These are phyloP conservation scores for Acacia melanoxylon DNA, from an alignment of 306 rosid genomes.

Conservation along the genomic window DNA sequence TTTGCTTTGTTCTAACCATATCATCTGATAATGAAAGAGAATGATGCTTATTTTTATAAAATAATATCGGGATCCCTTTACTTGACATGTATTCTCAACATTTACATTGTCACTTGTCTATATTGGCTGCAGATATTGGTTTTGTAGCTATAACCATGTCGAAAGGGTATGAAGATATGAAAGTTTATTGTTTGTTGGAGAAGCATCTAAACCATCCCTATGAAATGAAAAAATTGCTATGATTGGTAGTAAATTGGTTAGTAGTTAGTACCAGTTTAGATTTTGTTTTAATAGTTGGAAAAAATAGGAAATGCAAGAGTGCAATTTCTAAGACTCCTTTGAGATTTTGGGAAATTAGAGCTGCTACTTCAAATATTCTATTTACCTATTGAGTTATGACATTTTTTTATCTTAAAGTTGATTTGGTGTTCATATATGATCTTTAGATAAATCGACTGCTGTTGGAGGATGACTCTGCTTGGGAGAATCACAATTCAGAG, in stretches of 20 bases:
- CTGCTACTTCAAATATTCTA: constrained; percentile 21
- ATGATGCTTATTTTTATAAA: constrained; percentile 23
- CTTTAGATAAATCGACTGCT: constrained; percentile 84
- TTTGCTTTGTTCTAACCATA: constrained; percentile 7
- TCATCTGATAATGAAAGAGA: constrained; percentile 18
- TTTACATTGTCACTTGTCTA: not conserved
- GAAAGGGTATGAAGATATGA: not conserved
- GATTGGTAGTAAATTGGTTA: constrained; percentile 11
- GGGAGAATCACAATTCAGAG: constrained; percentile 64
- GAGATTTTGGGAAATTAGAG: constrained; percentile 21
- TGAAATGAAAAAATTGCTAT: not conserved
- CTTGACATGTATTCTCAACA: not conserved
- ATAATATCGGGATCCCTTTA: not conserved
- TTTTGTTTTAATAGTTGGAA: constrained; percentile 10
- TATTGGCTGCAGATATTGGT: not conserved
- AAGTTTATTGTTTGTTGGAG: constrained; percentile 9
- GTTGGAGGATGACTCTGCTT: constrained; percentile 87
- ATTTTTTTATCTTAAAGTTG: constrained; percentile 25
- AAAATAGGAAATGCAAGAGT: not conserved
- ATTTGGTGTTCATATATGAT: constrained; percentile 36
- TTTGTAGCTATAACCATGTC: constrained; percentile 5
- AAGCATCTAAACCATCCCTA: not conserved
- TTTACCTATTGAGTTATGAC: constrained; percentile 15
- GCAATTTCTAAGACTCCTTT: not conserved
- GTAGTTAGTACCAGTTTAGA: not conserved